Conservation (phyloP, 805 yeast genomes). For the Monosporozyma aerobia region DNA sequence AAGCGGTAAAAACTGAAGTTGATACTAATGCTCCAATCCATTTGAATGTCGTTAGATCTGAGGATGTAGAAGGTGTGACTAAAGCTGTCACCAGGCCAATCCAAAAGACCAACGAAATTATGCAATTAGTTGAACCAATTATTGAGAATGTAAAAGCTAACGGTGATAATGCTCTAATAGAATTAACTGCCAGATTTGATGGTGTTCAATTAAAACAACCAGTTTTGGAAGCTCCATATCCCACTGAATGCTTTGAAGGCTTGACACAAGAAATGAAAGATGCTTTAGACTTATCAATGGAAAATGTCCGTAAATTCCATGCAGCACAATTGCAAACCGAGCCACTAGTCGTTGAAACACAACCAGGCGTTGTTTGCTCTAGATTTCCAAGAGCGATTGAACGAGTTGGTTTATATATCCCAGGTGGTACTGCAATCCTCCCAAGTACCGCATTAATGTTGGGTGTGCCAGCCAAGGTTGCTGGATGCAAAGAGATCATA, state of each 20-base stretch:
- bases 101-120: constrained; percentile 84
- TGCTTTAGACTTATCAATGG: constrained; percentile 84
- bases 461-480: constrained; percentile 97
- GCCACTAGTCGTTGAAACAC: constrained; percentile 75
- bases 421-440: constrained; percentile 97
- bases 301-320: constrained; percentile 85
- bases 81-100: constrained; percentile 84
- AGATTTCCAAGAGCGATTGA: constrained; percentile 94
- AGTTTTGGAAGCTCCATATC: constrained; percentile 80
- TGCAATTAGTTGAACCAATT: constrained; percentile 87
- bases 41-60: constrained; percentile 20
- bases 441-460: constrained; percentile 98
- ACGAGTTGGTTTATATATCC: constrained; percentile 89
- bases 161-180: constrained; percentile 86
- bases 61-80: constrained; percentile 35
- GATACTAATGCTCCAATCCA: constrained; percentile 15
- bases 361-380: constrained; percentile 89
- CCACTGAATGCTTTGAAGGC: constrained; percentile 62
- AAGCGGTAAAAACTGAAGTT: constrained; percentile 14
- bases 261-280: constrained; percentile 63
- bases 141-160: constrained; percentile 62
- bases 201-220: constrained; percentile 67
- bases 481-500: constrained; percentile 87
- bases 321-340: constrained; percentile 78
- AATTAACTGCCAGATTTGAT: constrained; percentile 84